phyloP scores from a whole-genome alignment of 2,329 filamentous ascomycete genomes.

The Hortaea werneckii region DNA sequence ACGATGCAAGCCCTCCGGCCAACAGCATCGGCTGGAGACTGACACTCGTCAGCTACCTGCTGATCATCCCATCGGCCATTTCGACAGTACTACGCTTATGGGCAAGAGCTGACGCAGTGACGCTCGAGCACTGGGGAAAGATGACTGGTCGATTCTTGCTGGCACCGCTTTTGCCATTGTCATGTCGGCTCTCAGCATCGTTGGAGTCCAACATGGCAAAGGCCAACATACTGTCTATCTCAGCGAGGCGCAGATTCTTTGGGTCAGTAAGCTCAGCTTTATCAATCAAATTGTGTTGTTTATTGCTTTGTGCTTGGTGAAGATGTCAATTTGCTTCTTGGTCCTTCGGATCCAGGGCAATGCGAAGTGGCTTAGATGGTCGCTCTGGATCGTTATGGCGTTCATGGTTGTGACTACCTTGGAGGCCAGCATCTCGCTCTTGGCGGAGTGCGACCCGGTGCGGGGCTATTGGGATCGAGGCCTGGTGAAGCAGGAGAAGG shows the following conservation, averaged over 20 bases:
- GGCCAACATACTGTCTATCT: slow-evolving; percentile 31
- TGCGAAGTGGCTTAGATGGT: slow-evolving; percentile 21
- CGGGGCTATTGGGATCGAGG: slow-evolving; percentile 21
- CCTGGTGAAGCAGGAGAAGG: slow-evolving; percentile 7
- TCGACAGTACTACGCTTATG: too few relatives aligned
- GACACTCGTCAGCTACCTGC: too few relatives aligned
- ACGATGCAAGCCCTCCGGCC: too few relatives aligned
- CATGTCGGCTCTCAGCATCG: slow-evolving; percentile 9
- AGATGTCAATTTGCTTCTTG: slow-evolving; percentile 34
- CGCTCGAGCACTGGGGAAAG: background rate
- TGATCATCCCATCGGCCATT: too few relatives aligned
- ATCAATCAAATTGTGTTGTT: slow-evolving; percentile 34
- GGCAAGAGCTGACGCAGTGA: too few relatives aligned
- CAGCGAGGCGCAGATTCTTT: slow-evolving; percentile 21
- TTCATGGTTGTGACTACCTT: slow-evolving; percentile 16
- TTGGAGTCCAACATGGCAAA: slow-evolving; percentile 28
- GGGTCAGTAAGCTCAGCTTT: slow-evolving; percentile 30
- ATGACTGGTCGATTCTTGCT: background rate
- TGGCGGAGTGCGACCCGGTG: slow-evolving; percentile 17
- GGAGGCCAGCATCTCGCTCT: slow-evolving; percentile 15
- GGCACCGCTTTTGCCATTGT: background rate
- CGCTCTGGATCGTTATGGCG: slow-evolving; percentile 21
- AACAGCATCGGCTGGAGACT: too few relatives aligned
- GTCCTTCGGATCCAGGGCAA: slow-evolving; percentile 35
- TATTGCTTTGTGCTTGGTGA: slow-evolving; percentile 30